Base-by-base conservation (phyloP, 2,329 filamentous ascomycete species). In the Xylariaceae sp. region DNA sequence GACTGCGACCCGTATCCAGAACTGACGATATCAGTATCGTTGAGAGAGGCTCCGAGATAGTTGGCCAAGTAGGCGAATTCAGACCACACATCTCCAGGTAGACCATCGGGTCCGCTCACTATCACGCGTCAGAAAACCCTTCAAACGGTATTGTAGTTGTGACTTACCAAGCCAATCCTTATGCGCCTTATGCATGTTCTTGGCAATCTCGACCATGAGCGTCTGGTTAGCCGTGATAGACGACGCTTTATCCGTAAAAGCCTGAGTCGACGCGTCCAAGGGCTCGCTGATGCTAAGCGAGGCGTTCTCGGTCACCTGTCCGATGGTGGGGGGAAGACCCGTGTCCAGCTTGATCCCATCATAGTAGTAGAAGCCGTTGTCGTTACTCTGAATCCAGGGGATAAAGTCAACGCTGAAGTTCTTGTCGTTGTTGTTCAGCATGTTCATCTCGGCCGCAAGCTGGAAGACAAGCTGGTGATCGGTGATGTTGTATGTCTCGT, bases 401-500 rank as follows among this genome's bases (percentile, higher is more conserved):
- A 83, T 83, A 50, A 83, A 81, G 38, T 80, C 74, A 22, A 83
- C 71, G 13, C 65, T 68, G 28, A 73, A 63, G 34, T 71, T 65
- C 36, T 59, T 56, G 42, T 61, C 59, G 49, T 78, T 62, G n/a
- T 62, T 63, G 59, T 85, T 85, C 52, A 82, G 62, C 24, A 67
- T 55, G 59, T 85, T 85, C 45, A 85, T 64, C 39, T 74, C 72
- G 4, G 71, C 70, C 2, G 72, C 79, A 2, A 85, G 67, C 54
- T 83, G 77, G 57, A 83, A 84, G 0, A 84, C 78, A 55, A 85
- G 68, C 46, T 77, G 71, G 53, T 83, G 79, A 50, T 85, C 81
- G 8, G 73, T 71, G 47, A 84, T 78, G 44, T 79, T 71, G 47
- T 66, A 64, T 0, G 74, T 81, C 51, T 76, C 68, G 47, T 80